Percentiles rank a stretch among this genome's conserved stretches.
phyloP scores from a whole-genome alignment of 192 early-diverging fungal species.

The Allomyces macrogynus region DNA sequence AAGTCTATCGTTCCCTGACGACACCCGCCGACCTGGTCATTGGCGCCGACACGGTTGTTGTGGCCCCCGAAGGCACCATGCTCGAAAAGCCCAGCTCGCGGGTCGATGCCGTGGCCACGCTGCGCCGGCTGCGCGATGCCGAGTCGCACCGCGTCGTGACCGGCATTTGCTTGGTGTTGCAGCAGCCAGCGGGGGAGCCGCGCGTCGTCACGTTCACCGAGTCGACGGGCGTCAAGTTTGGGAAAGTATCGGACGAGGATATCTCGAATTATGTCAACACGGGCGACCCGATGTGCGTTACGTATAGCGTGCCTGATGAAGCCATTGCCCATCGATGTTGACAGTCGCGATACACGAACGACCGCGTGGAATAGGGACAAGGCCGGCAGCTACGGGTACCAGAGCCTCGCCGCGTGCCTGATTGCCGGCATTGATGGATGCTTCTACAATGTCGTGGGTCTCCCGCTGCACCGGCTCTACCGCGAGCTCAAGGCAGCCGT shows the following conservation, averaged over 20 bases:
- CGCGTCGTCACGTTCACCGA: slow-evolving; percentile 24
- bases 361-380: slow-evolving; percentile 25
- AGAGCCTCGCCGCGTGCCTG: slow-evolving; percentile 48
- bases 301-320: background rate
- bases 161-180: slow-evolving; percentile 24
- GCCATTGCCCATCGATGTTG: too few relatives aligned
- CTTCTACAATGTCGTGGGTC: slow-evolving; percentile 57
- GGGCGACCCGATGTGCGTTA: slow-evolving; percentile 28
- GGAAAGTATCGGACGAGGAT: slow-evolving; percentile 29
- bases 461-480: background rate
- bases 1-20: slow-evolving; percentile 37
- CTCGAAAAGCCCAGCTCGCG: slow-evolving; percentile 57
- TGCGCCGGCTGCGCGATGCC: slow-evolving; percentile 31
- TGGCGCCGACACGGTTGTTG: slow-evolving; percentile 66
- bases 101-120: slow-evolving; percentile 36
- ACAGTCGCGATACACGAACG: too few relatives aligned
- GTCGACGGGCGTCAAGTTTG: slow-evolving; percentile 47
- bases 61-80: slow-evolving; percentile 28
- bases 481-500: background rate
- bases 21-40: slow-evolving; percentile 35
- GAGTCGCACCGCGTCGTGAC: slow-evolving; percentile 52
- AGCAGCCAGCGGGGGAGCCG: slow-evolving; percentile 4
- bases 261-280: slow-evolving; percentile 42
- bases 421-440: slow-evolving; percentile 55
- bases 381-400: slow-evolving; percentile 73